phyloP scores from a whole-genome alignment of 2,329 filamentous ascomycete genomes.

The Fusarium keratoplasticum region DNA sequence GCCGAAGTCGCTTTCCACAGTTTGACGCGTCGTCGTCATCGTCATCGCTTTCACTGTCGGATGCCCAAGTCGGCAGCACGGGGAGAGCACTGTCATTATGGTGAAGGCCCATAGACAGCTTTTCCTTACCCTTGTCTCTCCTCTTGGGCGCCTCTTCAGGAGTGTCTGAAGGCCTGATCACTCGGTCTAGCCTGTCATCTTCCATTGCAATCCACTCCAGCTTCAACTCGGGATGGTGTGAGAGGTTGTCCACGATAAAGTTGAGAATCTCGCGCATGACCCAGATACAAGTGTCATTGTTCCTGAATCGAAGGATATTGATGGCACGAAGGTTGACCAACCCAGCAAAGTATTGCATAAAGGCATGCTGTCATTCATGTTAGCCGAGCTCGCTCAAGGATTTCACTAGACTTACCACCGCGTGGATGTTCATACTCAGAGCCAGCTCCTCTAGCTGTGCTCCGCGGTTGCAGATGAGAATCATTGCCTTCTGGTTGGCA shows the following conservation, averaged over 20 bases:
- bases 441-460: constrained; percentile 66
- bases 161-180: constrained; percentile 56
- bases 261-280: constrained; percentile 67
- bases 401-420: constrained; percentile 59
- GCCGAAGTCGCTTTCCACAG: constrained; percentile 48
- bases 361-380: constrained; percentile 59
- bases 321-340: constrained; percentile 64
- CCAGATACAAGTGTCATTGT: constrained; percentile 67
- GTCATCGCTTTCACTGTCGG: constrained; percentile 51
- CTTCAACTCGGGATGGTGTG: constrained; percentile 65
- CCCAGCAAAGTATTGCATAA: constrained; percentile 65
- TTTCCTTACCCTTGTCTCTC: constrained; percentile 52
- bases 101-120: constrained; percentile 32
- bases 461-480: constrained; percentile 64
- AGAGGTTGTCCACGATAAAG: constrained; percentile 70
- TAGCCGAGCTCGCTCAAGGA: constrained; percentile 2
- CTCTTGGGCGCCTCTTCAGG: constrained; percentile 45
- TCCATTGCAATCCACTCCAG: constrained; percentile 70
- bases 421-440: constrained; percentile 63
- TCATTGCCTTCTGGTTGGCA: constrained; percentile 64
- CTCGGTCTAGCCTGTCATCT: constrained; percentile 61
- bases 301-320: constrained; percentile 65
- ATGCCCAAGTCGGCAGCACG: constrained; percentile 45
- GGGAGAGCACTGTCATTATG: constrained; percentile 41
- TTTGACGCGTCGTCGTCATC: constrained; percentile 47